Evolutionary conservation across 1,284 basidiomycete species (phyloP).

Genomic region (Neonothopanus nambi): DNA sequence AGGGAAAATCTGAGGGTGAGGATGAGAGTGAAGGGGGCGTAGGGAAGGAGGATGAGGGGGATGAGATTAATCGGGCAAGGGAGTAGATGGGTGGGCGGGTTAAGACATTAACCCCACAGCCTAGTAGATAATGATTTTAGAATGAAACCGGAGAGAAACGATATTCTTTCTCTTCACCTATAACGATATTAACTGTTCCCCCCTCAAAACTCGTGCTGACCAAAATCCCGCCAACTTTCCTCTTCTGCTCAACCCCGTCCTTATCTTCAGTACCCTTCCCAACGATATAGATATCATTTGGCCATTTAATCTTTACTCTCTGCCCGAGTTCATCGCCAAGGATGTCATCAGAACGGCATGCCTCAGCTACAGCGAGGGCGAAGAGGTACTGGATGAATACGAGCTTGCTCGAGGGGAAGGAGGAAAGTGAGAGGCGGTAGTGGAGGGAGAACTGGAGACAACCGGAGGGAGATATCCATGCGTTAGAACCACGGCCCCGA

Average conservation of each 20-base stretch:
- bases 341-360: conserved; percentile 57
- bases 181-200: conserved; percentile 74
- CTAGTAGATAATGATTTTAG: conserved; percentile 44
- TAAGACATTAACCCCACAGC: conserved; percentile 88
- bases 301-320: conserved; percentile 90
- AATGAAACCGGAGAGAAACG: too few species aligned
- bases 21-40: too few species aligned
- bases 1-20: too few species aligned
- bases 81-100: conserved; percentile 86
- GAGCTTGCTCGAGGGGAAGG: conserved; percentile 66
- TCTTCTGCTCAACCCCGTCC: conserved; percentile 41
- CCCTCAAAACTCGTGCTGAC: conserved; percentile 86
- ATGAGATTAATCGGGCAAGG: conserved; percentile 59
- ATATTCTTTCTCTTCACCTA: conserved; percentile 56
- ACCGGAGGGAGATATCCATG: conserved; percentile 92
- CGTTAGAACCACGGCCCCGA: conserved; percentile 86
- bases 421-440: conserved; percentile 59
- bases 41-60: too few species aligned
- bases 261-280: conserved; percentile 33
- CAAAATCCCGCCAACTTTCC: conserved; percentile 89
- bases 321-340: conserved; percentile 53
- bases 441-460: conserved; percentile 88
- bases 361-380: conserved; percentile 87
- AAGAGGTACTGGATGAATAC: conserved; percentile 98
- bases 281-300: conserved; percentile 91